Evolutionary conservation across 768 basidiomycete species (phyloP).

Genomic region (Tylopilus vinaceipallidus): DNA sequence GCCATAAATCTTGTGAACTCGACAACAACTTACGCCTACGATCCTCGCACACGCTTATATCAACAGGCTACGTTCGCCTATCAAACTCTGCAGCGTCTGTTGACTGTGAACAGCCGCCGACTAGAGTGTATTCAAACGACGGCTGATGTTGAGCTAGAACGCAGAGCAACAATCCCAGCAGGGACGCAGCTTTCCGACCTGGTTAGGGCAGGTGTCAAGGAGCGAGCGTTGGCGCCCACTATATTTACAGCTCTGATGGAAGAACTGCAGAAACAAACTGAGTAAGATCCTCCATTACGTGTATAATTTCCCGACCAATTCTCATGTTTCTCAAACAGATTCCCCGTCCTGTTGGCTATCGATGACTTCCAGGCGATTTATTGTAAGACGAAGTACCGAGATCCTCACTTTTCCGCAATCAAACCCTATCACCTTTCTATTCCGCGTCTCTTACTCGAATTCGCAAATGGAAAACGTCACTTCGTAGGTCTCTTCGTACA

Average conservation of each 20-base stretch:
- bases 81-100: constrained; percentile 60
- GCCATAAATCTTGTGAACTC: constrained; percentile 69
- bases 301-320: background rate
- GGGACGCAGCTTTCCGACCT: constrained; percentile 56
- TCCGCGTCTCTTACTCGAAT: constrained; percentile 77
- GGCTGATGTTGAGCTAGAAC: constrained; percentile 46
- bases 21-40: constrained; percentile 68
- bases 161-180: constrained; percentile 40
- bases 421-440: constrained; percentile 77
- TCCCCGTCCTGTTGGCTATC: constrained; percentile 78
- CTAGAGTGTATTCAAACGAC: constrained; percentile 43
- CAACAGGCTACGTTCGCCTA: constrained; percentile 65
- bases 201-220: constrained; percentile 54
- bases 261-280: constrained; percentile 60
- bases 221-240: constrained; percentile 49
- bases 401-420: constrained; percentile 67
- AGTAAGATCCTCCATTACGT: constrained; percentile 40
- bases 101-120: constrained; percentile 52
- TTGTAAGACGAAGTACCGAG: constrained; percentile 62
- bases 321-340: constrained; percentile 38
- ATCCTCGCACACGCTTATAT: constrained; percentile 74
- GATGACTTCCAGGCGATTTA: constrained; percentile 89
- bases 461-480: constrained; percentile 61
- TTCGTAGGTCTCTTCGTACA: constrained; percentile 53
- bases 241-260: constrained; percentile 58